phyloP scores from a whole-genome alignment of 306 rosid species.

The Sindora glabra region DNA sequence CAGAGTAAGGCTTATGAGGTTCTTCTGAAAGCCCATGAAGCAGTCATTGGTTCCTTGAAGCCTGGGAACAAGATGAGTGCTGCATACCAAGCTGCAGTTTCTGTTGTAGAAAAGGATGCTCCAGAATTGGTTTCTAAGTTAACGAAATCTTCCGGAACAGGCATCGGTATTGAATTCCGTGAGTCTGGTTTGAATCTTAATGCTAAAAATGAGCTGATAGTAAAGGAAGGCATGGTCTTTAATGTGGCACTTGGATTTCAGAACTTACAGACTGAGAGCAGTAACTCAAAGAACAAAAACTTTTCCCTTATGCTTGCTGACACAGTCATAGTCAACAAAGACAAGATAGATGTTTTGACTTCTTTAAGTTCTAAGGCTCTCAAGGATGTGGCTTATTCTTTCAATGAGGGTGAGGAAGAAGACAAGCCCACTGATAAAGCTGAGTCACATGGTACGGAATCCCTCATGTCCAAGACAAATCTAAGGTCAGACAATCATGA shows the following conservation, averaged over 20 bases:
- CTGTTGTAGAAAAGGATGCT: slow-evolving; percentile 74
- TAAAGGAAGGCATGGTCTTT: slow-evolving; percentile 82
- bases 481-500: slow-evolving; percentile 93
- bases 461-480: slow-evolving; percentile 63
- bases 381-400: slow-evolving; percentile 82
- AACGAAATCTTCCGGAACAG: slow-evolving; percentile 89
- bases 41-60: slow-evolving; percentile 59
- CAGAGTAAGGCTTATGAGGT: slow-evolving; percentile 86
- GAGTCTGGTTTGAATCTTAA: slow-evolving; percentile 86
- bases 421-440: slow-evolving; percentile 37
- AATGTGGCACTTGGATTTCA: slow-evolving; percentile 88
- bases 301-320: slow-evolving; percentile 86
- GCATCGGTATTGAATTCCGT: slow-evolving; percentile 92
- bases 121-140: slow-evolving; percentile 61
- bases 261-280: slow-evolving; percentile 48
- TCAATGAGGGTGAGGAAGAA: slow-evolving; percentile 80
- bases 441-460: slow-evolving; percentile 33
- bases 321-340: slow-evolving; percentile 57
- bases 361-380: slow-evolving; percentile 61
- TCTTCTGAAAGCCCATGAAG: slow-evolving; percentile 85
- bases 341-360: slow-evolving; percentile 64
- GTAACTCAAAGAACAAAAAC: slow-evolving; percentile 41
- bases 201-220: slow-evolving; percentile 64
- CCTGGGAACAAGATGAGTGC: slow-evolving; percentile 60
- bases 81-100: slow-evolving; percentile 70